Evolutionary conservation across 176 grass and related monocot species (phyloP), one percentile per base, ranked within the genome.

Genomic region (Poa annua): DNA sequence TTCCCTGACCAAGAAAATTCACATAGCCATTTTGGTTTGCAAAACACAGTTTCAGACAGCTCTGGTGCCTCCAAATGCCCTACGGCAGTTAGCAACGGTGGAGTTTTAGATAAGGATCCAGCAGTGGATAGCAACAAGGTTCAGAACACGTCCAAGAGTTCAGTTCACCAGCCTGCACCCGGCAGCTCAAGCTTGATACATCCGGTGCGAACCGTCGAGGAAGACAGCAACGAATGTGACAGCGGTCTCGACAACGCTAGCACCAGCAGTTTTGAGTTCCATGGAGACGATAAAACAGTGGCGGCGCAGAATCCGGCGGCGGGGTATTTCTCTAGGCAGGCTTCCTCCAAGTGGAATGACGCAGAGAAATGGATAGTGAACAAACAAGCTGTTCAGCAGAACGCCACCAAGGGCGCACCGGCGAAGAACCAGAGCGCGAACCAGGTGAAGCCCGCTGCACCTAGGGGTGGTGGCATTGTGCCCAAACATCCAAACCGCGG

Each of bases 351-450:
- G 60, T 98, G 93, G 93, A 96, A 98, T 42, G 92, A 98, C 49
- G 96, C 96, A 3, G 96, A 98, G 78, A 98, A 98, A 87, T 98
- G 96, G 96, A 93, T 98, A 15, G 76, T 93, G n/a, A 98, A 88
- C 54, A 86, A 89, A 20, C 96, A 98, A 74, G 89, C 80, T 62
- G 71, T 70, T 36, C 84, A 91, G 36, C 87, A 82, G 38, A 86
- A 72, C 32, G 61, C 14, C 39, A 7, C 68, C 39, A 83, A 83
- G 84, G 88, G 50, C 10, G 25, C 41, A n/a, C n/a, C n/a, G n/a
- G n/a, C n/a, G n/a, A n/a, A n/a, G n/a, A n/a, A n/a, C n/a, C n/a
- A n/a, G n/a, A n/a, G n/a, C n/a, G n/a, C n/a, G n/a, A n/a, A n/a
- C n/a, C n/a, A n/a, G n/a, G n/a, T n/a, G n/a, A n/a, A n/a, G n/a